phyloP scores from a whole-genome alignment of 2,329 filamentous ascomycete genomes.

The Cladobotryum protrusum region DNA sequence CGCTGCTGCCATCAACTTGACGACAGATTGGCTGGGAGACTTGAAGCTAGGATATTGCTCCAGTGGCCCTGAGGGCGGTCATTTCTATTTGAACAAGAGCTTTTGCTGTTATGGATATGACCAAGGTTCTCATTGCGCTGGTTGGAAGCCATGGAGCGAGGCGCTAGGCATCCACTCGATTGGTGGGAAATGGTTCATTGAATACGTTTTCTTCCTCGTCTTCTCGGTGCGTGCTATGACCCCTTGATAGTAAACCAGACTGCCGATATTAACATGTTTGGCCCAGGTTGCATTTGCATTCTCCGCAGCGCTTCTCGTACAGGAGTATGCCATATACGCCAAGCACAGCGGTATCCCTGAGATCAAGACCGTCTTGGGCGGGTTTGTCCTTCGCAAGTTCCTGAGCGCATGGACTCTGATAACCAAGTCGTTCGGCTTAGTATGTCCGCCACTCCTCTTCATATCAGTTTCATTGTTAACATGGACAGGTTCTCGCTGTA shows the following conservation, averaged over 20 bases:
- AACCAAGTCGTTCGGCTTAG: constrained; percentile 83
- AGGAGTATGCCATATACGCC: constrained; percentile 78
- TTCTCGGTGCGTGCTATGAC: constrained; percentile 66
- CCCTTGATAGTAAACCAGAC: no score
- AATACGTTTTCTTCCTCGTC: constrained; percentile 81
- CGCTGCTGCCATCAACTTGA: constrained; percentile 83
- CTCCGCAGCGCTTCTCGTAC: constrained; percentile 71
- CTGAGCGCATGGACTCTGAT: constrained; percentile 82
- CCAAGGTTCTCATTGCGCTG: constrained; percentile 70
- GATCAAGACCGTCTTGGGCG: constrained; percentile 92
- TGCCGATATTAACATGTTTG: background rate
- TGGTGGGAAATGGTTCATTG: constrained; percentile 71
- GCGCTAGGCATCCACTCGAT: constrained; percentile 61
- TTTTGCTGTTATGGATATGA: constrained; percentile 95
- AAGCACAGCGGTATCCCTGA: constrained; percentile 95
- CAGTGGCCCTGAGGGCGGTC: constrained; percentile 66
- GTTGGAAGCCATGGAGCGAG: constrained; percentile 81
- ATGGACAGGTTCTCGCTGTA: constrained; percentile 69
- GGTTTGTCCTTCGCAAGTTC: constrained; percentile 85
- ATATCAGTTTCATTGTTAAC: constrained; percentile 3
- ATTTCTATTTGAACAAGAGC: constrained; percentile 82
- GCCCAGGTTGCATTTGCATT: constrained; percentile 67
- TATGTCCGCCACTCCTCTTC: constrained; percentile 34
- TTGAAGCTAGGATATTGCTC: constrained; percentile 86
- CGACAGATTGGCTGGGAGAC: constrained; percentile 89